These are phyloP conservation scores for Ruellia speciosa DNA, from an alignment of 305 asterid genomes.

Conservation along the genomic window DNA sequence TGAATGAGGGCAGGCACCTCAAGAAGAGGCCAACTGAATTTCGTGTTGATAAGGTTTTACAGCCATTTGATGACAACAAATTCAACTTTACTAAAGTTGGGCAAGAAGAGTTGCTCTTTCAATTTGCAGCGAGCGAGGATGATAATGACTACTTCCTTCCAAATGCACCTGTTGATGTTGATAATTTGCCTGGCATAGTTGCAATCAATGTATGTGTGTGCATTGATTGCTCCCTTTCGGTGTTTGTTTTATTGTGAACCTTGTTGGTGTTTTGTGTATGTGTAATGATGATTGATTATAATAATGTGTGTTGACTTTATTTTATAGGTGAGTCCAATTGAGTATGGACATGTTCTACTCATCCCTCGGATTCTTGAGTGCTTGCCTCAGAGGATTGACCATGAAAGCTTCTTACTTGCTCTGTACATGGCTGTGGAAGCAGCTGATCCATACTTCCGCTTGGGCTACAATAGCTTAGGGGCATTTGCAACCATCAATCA, in stretches of 20 bases:
- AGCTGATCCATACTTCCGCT: constrained; percentile 60
- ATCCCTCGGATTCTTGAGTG: constrained; percentile 64
- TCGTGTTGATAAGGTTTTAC: constrained; percentile 76
- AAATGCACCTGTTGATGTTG: constrained; percentile 45
- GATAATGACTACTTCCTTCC: constrained; percentile 44
- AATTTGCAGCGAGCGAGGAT: constrained; percentile 47
- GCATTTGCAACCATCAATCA: constrained; percentile 97
- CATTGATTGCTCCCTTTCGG: neutral
- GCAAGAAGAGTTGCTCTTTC: constrained; percentile 78
- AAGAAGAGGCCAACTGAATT: constrained; percentile 94
- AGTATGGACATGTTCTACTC: constrained; percentile 78
- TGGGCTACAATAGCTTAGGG: constrained; percentile 92
- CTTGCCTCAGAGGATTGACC: constrained; percentile 79
- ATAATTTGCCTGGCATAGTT: constrained; percentile 59
- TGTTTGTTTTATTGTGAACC: neutral
- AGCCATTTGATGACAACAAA: constrained; percentile 73
- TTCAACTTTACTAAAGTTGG: constrained; percentile 86
- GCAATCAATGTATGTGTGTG: constrained; percentile 61
- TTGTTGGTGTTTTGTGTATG: neutral
- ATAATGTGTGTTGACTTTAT: constrained; percentile 7
- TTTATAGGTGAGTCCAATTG: constrained; percentile 85
- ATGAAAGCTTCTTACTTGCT: constrained; percentile 69
- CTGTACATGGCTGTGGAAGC: constrained; percentile 81
- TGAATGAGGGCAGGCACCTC: constrained; percentile 90
- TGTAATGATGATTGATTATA: constrained; percentile 3